phyloP scores from a whole-genome alignment of 192 early-diverging fungal genomes.

The Dispira parvispora region DNA sequence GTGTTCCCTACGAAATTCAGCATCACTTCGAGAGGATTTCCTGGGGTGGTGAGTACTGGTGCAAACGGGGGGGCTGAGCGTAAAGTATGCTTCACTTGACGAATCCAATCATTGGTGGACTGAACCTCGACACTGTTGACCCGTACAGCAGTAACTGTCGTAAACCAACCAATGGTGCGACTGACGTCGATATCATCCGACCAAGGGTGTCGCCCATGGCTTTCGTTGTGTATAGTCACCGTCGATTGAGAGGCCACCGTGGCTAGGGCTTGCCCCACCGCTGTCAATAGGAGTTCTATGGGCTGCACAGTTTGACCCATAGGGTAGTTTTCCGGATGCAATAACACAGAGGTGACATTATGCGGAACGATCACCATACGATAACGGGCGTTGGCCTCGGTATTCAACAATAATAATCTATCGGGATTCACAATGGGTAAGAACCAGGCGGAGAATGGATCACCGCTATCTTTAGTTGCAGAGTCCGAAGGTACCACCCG shows the following conservation, averaged over 20 bases:
- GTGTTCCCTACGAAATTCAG: background rate
- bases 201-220: conserved; percentile 13
- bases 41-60: background rate
- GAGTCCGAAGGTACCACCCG: background rate
- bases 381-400: background rate
- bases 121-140: background rate
- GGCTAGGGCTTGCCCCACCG: background rate
- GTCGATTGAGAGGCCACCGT: background rate
- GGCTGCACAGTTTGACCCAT: background rate
- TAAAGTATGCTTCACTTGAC: background rate
- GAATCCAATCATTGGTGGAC: background rate
- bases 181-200: background rate
- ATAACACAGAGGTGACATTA: background rate
- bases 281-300: background rate
- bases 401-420: too few relatives aligned
- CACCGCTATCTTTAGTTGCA: background rate
- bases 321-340: background rate
- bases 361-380: too few relatives aligned
- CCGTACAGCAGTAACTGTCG: background rate
- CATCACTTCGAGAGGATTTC: background rate
- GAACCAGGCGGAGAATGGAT: background rate
- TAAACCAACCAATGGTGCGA: background rate
- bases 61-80: background rate
- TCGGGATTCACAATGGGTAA: background rate
- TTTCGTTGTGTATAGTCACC: background rate